Percentiles rank a stretch among this genome's conserved stretches.
phyloP scores from a whole-genome alignment of 352 stramenopile genomes.

The Globisporangium splendens region DNA sequence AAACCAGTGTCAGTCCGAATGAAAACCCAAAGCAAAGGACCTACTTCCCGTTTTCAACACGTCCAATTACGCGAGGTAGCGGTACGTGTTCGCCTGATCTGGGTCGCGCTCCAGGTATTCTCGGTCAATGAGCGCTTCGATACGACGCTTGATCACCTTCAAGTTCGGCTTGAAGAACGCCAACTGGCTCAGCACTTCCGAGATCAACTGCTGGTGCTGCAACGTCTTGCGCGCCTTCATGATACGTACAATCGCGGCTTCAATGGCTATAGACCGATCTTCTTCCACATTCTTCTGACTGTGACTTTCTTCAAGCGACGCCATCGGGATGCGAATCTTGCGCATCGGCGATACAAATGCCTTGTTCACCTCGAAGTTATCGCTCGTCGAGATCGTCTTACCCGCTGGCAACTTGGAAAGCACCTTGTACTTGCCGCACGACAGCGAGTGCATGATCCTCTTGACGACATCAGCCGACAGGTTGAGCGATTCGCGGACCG shows the following conservation, averaged over 20 bases:
- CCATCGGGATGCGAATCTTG: conserved; percentile 99
- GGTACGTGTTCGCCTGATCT: conserved; percentile 96
- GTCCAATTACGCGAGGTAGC: conserved; percentile 87
- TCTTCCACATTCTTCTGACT: conserved; percentile 98
- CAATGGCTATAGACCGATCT: conserved; percentile 96
- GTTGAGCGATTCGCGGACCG: conserved; percentile 92
- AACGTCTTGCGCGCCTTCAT: conserved; percentile 99
- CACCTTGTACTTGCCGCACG: conserved; percentile 98
- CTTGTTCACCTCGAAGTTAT: conserved; percentile 94
- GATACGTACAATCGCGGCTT: conserved; percentile 99
- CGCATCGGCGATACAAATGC: conserved; percentile 95
- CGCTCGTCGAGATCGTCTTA: conserved; percentile 94
- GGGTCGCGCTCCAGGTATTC: conserved; percentile 97
- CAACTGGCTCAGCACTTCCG: conserved; percentile 97
- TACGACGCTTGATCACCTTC: conserved; percentile 97
- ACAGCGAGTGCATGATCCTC: conserved; percentile 97
- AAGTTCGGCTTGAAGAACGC: conserved; percentile 98
- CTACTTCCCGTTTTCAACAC: neutral
- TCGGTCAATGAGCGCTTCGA: conserved; percentile 97
- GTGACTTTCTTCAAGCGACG: conserved; percentile 96
- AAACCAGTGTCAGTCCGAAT: too few relatives aligned
- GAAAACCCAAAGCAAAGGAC: too few relatives aligned
- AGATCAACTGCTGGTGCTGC: conserved; percentile 97
- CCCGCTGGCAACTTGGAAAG: conserved; percentile 91
- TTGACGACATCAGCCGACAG: conserved; percentile 96